A percentile compares a stretch with the other conserved stretches of the same genome.
These are phyloP conservation scores for Cladorrhinum samala DNA, from an alignment of 495 filamentous ascomycete genomes.

Conservation along the genomic window DNA sequence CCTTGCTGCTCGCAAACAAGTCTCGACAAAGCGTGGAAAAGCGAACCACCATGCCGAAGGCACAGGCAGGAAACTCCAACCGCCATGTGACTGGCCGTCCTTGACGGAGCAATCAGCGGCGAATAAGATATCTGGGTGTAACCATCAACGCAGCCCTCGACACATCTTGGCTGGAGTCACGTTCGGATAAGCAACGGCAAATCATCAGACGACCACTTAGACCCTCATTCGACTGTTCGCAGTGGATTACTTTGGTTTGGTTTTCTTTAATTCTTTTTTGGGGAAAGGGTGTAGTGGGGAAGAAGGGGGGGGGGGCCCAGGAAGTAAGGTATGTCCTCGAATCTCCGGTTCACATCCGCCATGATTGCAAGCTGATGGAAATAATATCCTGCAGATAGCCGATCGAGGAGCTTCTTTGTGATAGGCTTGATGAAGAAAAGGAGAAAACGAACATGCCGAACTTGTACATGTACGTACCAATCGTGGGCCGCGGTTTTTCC, in stretches of 20 bases:
- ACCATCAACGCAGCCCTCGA: not conserved
- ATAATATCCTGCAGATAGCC: not conserved
- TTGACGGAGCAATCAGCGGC: not conserved
- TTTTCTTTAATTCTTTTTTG: not conserved
- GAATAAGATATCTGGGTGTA: not conserved
- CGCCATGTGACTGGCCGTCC: not conserved
- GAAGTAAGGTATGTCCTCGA: no score
- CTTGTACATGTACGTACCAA: no score
- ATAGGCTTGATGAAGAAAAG: not conserved
- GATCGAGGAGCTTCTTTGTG: not conserved
- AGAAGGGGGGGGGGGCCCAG: no score
- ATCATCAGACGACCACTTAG: no score
- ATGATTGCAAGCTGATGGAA: not conserved
- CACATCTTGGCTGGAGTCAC: not conserved
- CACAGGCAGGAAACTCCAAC: no score
- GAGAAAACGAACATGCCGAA: no score
- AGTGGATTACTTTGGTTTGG: not conserved
- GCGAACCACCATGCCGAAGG: no score
- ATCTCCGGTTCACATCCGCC: not conserved
- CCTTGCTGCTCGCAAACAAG: no score
- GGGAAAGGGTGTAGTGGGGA: no score
- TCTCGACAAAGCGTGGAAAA: no score
- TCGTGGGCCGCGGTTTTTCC: no score
- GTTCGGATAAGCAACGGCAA: not conserved
- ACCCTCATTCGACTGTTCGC: no score